These are phyloP conservation scores for Microdochium paspali DNA, from an alignment of 2,329 filamentous ascomycete genomes.

Conservation along the genomic window DNA sequence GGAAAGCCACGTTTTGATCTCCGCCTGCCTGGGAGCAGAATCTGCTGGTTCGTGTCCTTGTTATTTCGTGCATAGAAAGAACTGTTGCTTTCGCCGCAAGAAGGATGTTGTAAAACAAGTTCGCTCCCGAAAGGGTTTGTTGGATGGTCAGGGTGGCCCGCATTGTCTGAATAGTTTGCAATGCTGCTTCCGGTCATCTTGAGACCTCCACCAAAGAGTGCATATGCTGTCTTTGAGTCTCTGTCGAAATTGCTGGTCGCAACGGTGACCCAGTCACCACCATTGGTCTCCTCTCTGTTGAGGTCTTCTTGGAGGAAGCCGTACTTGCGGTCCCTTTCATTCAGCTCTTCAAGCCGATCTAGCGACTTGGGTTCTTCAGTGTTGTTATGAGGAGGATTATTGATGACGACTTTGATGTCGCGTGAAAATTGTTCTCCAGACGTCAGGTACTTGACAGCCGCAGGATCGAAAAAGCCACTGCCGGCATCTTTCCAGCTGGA, in stretches of 20 bases:
- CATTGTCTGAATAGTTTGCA: constrained; percentile 34
- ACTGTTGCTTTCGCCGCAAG: background rate
- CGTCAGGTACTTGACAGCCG: background rate
- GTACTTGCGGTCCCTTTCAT: background rate
- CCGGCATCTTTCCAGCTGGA: background rate
- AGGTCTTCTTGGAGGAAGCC: background rate
- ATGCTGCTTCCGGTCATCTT: constrained; percentile 30
- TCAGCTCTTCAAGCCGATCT: background rate
- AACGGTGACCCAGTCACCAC: background rate
- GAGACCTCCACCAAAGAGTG: constrained; percentile 2
- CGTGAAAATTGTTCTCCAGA: background rate
- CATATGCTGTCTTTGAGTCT: background rate
- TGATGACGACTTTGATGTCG: background rate
- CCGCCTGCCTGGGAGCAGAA: background rate
- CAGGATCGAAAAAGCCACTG: background rate
- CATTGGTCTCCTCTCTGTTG: background rate
- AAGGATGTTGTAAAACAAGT: constrained; percentile 11
- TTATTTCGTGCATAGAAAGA: background rate
- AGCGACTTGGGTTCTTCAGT: background rate
- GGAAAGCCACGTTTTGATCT: background rate
- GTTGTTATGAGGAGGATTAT: background rate
- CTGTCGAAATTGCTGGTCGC: background rate
- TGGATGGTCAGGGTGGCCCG: constrained; percentile 4
- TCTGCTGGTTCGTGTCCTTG: background rate
- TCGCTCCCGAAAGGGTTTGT: constrained; percentile 6